A percentile compares a stretch with the other conserved stretches of the same genome.
Conservation (phyloP, 495 filamentous ascomycete species). For the Astrocystis sublimbata region DNA sequence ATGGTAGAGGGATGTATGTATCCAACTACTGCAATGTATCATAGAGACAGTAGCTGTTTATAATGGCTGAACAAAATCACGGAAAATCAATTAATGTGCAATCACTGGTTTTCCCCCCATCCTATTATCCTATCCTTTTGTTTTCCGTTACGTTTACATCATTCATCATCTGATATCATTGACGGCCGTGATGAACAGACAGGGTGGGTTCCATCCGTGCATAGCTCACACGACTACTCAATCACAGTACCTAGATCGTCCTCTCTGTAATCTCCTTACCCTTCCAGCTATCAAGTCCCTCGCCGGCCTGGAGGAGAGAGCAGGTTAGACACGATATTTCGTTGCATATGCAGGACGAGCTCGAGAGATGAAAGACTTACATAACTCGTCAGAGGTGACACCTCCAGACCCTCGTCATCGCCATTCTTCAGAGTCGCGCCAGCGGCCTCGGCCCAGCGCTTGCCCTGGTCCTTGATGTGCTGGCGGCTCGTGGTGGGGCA, state of each 20-base stretch:
- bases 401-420: slow-evolving; percentile 74
- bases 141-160: slow-evolving; percentile 4
- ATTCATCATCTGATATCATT: too few relatives aligned
- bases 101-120: not conserved
- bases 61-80: not conserved
- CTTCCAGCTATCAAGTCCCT: slow-evolving; percentile 78
- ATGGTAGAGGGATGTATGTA: not conserved
- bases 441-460: slow-evolving; percentile 76
- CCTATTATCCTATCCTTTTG: slow-evolving; percentile 5
- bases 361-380: slow-evolving; percentile 57
- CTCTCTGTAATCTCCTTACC: slow-evolving; percentile 74
- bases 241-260: slow-evolving; percentile 18
- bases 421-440: slow-evolving; percentile 78
- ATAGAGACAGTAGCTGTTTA: not conserved
- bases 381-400: slow-evolving; percentile 93
- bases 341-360: not conserved
- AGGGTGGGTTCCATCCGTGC: too few relatives aligned
- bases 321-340: not conserved
- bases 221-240: not conserved
- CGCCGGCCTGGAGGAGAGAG: slow-evolving; percentile 68
- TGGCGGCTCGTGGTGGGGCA: slow-evolving; percentile 87
- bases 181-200: not conserved
- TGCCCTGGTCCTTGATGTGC: slow-evolving; percentile 88
- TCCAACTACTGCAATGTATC: not conserved
- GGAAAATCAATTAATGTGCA: not conserved